Base-by-base conservation (phyloP, 805 yeast species). In the Barnettozyma californica region DNA sequence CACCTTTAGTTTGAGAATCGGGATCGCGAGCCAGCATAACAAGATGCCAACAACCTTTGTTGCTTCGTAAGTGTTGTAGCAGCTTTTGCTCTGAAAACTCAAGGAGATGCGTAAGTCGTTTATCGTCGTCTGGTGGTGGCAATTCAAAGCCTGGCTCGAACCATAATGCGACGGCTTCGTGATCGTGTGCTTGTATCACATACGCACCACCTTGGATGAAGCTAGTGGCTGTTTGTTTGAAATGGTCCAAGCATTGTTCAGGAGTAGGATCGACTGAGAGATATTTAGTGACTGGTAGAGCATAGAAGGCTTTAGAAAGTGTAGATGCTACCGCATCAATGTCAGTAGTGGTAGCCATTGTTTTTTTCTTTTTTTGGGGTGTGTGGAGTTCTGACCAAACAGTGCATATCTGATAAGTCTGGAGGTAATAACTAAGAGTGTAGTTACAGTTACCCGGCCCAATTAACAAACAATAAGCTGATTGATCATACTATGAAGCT, bases 21-120 rank as follows among this genome's bases (percentile, higher is more conserved):
- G 52, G 51, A 43, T 55, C 50, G 25, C 49, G 52, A 6, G 52
- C 59, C 7, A 55, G 39, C 35, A 52, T 37, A 10, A 52, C 46
- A 16, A 57, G 45, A 16, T 52, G 54, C 55, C 56, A 57, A 23
- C 45, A 47, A 19, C 46, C 53, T 18, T 41, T 29, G 26, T 47
- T 51, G 46, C 34, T 42, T 46, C 11, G n/a, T 23, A 29, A 52
- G 51, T 45, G 50, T 41, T n/a, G 23, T 13, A 26, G 7, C 13
- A 7, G 29, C 13, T 26, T 4, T 7, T 26, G 3, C 7, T 26
- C 9, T 7, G 13, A 10, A 7, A 8, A 3, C 10, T 26, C 29
- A 4, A 26, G 29, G 13, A 26, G 13, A 13, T 26, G 10, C 29
- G 10, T 26, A 13, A 26, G 9, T 9, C 9, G 29, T 26, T 26